Base-by-base conservation (phyloP, 768 basidiomycete genomes). In the Sporobolomyces roseus region DNA sequence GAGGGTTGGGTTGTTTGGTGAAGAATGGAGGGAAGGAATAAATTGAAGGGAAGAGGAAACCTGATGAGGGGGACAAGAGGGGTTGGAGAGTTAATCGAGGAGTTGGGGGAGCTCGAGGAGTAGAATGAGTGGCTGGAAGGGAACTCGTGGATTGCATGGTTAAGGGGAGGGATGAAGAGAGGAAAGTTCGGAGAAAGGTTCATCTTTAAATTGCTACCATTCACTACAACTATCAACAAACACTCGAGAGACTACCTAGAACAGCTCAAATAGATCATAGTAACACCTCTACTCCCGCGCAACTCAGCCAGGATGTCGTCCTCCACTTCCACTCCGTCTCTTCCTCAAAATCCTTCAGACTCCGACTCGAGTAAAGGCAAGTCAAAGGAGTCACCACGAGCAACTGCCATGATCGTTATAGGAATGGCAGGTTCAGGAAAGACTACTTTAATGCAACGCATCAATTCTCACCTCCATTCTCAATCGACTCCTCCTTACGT, bases 371-470 rank as follows among this genome's bases (percentile, higher is more conserved):
- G 51, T 49, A 72, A 72, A 64, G 67, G 61, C 25, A 72, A 65
- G 33, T 54, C 38, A 8, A 63, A 68, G 16, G 36, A 53, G 13
- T 63, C 60, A 9, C 68, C 66, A 1, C 38, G 38, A 13, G 71
- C 62, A 5, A 66, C 67, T 16, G 53, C 67, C 5, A 62, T 72
- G 54, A 65, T 72, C 61, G 71, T 72, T 25, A 72, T 72, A 61
- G 71, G 71, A 10, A 72, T 72, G 70, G 70, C 71, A 0, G 71
- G 67, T 10, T 51, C 43, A 9, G 71, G 71, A 43, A 72, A 72
- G 56, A 72, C 96, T 9, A 97, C 94, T 4, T 90, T 99, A 77
- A 90, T 99, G 25, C 91, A 96, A 74, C 86, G 91, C 38, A 87
- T 98, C 64, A 97, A 94, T 78, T 89, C 93, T 19, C 85, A 97